Conservation (phyloP, 768 basidiomycete genomes). For the Kwoniella botswanensis region DNA sequence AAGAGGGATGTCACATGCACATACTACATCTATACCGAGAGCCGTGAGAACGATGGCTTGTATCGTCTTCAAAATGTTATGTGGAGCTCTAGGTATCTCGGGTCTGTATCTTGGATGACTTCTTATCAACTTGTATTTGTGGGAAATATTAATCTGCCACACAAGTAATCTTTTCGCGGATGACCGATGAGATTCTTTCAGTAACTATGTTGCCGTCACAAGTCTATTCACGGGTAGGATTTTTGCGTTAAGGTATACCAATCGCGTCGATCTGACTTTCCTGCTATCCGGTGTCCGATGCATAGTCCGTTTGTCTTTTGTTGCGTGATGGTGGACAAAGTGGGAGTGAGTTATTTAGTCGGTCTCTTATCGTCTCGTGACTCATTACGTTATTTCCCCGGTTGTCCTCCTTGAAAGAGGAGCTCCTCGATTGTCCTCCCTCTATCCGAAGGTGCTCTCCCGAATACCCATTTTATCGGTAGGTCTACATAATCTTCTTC, state of each 20-base stretch:
- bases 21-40: not conserved
- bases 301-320: no score
- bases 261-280: no score
- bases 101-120: not conserved
- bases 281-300: no score
- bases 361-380: conserved; percentile 1
- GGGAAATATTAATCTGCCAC: not conserved
- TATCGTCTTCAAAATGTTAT: not conserved
- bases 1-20: not conserved
- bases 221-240: no score
- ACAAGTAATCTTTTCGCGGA: not conserved
- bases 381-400: not conserved
- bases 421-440: not conserved
- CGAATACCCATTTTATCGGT: conserved; percentile 1
- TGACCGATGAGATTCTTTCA: not conserved
- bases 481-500: not conserved
- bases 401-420: not conserved
- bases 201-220: not conserved
- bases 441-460: not conserved
- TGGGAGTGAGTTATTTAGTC: not conserved
- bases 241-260: no score
- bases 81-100: conserved; percentile 1
- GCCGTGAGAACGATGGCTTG: not conserved
- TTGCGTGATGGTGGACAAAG: no score
- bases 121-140: not conserved